Evolutionary conservation across 108 stramenopile species (phyloP), one percentile per base, ranked within the genome.

Genomic region (Cyclotella baltica): DNA sequence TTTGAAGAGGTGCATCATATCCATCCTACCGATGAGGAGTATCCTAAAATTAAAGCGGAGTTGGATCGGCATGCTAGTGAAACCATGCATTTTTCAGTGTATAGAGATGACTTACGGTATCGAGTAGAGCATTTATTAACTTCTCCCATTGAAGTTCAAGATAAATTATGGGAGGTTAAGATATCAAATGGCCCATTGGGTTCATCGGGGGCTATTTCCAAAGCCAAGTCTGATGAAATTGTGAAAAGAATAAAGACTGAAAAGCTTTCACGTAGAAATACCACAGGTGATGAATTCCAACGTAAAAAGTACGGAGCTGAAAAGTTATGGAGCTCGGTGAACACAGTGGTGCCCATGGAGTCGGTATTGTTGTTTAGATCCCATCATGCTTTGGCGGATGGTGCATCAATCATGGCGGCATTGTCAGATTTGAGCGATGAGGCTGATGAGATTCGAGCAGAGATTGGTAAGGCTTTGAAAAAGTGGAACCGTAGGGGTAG

Each of bases 351-450:
- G 20, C 86, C 86, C 8, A 78, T 66, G 74, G 95, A 96, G 68
- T 88, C 90, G 18, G 61, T 93, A 0, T 55, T 96, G 8, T 59
- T 94, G 2, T 96, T 96, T 76, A 92, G 91, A 62, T 88, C 86
- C 1, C 92, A 93, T 59, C 95, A 96, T 77, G 88, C 87, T 6
- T 40, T 96, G 76, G 95, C 86, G 4, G 95, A 96, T 85, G 95
- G 93, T 5, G 93, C 91, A 9, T 87, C 85, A 20, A 80, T 96
- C 30, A 84, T 77, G 40, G 82, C 89, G 10, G 88, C 91, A 35
- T 83, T 93, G 51, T 67, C 77, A 22, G 95, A 96, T 70, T 56
- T 96, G 22, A 75, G 75, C 50, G 95, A 96, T 55, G 95, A 96
- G 74, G 90, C 89, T 3, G 83, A 87, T 58, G 87, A 92, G 47